Conservation (phyloP, 257 asterid species). For the Solanum paucissectum region DNA sequence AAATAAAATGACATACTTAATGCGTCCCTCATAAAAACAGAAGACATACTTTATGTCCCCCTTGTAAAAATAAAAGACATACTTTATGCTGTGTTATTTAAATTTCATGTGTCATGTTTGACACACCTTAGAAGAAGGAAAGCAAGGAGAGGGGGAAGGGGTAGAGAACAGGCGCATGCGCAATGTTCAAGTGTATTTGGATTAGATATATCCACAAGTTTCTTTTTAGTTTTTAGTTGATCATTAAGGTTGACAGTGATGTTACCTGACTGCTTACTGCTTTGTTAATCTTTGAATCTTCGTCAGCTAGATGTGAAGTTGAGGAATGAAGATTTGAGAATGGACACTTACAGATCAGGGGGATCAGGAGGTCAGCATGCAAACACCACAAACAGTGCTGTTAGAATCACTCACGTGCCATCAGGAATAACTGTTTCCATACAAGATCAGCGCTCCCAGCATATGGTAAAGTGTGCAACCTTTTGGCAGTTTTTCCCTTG, state of each 20-base stretch:
- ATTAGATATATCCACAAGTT: neutral
- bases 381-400: slow-evolving; percentile 94
- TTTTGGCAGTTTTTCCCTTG: neutral
- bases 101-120: neutral
- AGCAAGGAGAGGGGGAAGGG: neutral
- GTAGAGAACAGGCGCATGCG: neutral
- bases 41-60: neutral
- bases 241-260: neutral
- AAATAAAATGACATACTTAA: neutral
- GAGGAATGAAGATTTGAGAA: slow-evolving; percentile 74
- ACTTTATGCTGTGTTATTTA: neutral
- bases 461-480: slow-evolving; percentile 37
- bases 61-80: neutral
- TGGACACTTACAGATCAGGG: slow-evolving; percentile 90
- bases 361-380: slow-evolving; percentile 98
- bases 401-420: slow-evolving; percentile 83
- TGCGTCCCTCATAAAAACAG: neutral
- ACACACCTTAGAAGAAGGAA: neutral
- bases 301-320: slow-evolving; percentile 76
- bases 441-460: slow-evolving; percentile 97
- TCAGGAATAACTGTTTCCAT: slow-evolving; percentile 74
- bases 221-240: neutral
- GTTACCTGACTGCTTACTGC: neutral
- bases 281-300: slow-evolving; percentile 2
- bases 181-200: neutral